phyloP scores from a whole-genome alignment of 805 yeast genomes.

The Zygotorulaspora sp. region DNA sequence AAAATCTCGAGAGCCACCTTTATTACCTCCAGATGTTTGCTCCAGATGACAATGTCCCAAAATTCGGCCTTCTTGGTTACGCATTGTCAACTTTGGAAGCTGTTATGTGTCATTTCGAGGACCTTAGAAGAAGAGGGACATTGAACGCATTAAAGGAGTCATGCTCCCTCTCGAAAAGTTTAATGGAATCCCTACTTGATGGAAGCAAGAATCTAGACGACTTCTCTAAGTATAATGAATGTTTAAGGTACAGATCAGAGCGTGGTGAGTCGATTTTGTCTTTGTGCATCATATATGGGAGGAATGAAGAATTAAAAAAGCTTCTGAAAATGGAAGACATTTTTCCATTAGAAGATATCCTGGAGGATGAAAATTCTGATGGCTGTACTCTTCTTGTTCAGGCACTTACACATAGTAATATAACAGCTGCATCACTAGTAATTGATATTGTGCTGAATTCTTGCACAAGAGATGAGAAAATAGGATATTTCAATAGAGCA shows the following conservation, averaged over 20 bases:
- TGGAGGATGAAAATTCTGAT: slow-evolving; percentile 54
- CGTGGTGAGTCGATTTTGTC: slow-evolving; percentile 71
- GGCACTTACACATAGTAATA: slow-evolving; percentile 55
- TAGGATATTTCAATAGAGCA: slow-evolving; percentile 42
- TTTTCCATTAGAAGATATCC: slow-evolving; percentile 61
- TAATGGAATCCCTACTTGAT: slow-evolving; percentile 5
- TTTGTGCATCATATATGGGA: slow-evolving; percentile 51
- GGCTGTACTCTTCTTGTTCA: slow-evolving; percentile 55
- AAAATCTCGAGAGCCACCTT: slow-evolving; percentile 57
- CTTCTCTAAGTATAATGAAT: slow-evolving; percentile 23
- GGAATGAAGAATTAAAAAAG: slow-evolving; percentile 41
- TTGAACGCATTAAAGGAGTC: slow-evolving; percentile 2
- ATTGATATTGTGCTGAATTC: slow-evolving; percentile 41
- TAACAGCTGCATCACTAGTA: slow-evolving; percentile 44
- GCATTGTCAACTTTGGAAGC: slow-evolving; percentile 82
- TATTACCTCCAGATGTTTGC: slow-evolving; percentile 62
- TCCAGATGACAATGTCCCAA: slow-evolving; percentile 37
- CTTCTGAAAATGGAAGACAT: slow-evolving; percentile 45
- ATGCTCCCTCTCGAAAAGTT: slow-evolving; percentile 1
- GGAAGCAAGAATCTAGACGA: slow-evolving; percentile 14
- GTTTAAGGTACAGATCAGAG: slow-evolving; percentile 40
- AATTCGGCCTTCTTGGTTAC: slow-evolving; percentile 65
- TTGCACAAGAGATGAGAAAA: slow-evolving; percentile 44
- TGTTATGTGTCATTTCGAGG: slow-evolving; percentile 58
- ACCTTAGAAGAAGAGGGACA: slow-evolving; percentile 9